A percentile compares a stretch with the other conserved stretches of the same genome.
Evolutionary conservation across 495 filamentous ascomycete species (phyloP).

Genomic region (Durotheca rogersii): DNA sequence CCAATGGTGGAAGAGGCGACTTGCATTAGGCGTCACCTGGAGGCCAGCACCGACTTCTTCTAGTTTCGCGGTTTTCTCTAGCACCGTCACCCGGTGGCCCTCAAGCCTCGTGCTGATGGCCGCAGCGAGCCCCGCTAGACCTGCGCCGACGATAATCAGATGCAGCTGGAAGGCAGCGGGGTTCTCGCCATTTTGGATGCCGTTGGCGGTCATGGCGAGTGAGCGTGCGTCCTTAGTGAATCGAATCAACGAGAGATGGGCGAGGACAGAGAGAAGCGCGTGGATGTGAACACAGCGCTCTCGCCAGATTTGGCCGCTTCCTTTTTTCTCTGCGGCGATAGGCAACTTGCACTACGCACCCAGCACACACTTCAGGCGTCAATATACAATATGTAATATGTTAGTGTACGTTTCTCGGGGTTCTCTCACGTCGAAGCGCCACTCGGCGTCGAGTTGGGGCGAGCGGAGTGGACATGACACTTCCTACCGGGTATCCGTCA

Average conservation of each 20-base stretch:
- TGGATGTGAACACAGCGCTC: too few species aligned
- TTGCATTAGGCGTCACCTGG: conserved; percentile 60
- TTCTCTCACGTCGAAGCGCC: too few species aligned
- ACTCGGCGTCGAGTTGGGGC: too few species aligned
- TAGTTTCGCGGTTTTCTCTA: conserved; percentile 24
- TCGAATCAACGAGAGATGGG: background rate
- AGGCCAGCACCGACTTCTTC: conserved; percentile 48
- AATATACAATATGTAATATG: too few species aligned
- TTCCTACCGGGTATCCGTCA: too few species aligned
- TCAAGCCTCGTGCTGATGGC: conserved; percentile 38
- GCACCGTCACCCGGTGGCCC: conserved; percentile 29
- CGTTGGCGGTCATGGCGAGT: conserved; percentile 3
- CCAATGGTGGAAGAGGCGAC: conserved; percentile 56
- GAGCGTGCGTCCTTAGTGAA: background rate
- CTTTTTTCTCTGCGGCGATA: too few species aligned
- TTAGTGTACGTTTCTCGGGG: too few species aligned
- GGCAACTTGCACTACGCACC: too few species aligned
- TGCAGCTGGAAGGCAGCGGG: conserved; percentile 23
- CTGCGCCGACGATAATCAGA: conserved; percentile 48
- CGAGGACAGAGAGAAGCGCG: too few species aligned
- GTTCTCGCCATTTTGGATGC: conserved; percentile 1
- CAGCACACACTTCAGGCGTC: too few species aligned
- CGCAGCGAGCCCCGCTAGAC: conserved; percentile 48
- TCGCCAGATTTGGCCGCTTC: too few species aligned
- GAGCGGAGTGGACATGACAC: too few species aligned